Conservation (phyloP, 306 rosid genomes). For the Ormosia semicastrata region DNA sequence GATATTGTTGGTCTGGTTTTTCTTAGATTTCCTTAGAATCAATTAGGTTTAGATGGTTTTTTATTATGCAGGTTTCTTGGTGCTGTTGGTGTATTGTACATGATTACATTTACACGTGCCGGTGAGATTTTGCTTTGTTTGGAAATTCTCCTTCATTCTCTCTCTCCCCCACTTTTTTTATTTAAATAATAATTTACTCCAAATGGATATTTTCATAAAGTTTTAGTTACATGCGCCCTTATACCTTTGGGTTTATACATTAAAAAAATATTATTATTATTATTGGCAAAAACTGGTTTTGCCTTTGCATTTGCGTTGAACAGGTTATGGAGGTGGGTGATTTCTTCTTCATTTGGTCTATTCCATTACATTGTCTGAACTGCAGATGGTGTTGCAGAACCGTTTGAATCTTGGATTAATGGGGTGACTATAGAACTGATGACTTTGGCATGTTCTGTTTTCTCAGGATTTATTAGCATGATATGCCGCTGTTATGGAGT, state of each 20-base stretch:
- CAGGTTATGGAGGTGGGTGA: constrained; percentile 41
- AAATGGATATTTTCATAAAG: neutral
- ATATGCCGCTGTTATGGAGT: constrained; percentile 45
- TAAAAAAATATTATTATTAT: neutral
- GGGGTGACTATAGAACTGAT: constrained; percentile 42
- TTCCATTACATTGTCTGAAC: constrained; percentile 46
- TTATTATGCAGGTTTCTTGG: constrained; percentile 61
- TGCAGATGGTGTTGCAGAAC: constrained; percentile 56
- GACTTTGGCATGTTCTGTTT: constrained; percentile 40
- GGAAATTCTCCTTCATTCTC: constrained; percentile 20
- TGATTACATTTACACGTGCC: constrained; percentile 23
- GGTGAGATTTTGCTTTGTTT: constrained; percentile 49
- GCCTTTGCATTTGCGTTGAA: constrained; percentile 33
- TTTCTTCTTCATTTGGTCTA: constrained; percentile 47
- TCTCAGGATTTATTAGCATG: constrained; percentile 43
- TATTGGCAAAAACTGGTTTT: constrained; percentile 27
- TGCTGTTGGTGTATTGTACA: constrained; percentile 45
- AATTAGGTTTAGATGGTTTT: constrained; percentile 57
- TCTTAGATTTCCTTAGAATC: constrained; percentile 35
- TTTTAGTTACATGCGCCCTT: neutral
- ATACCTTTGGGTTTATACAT: constrained; percentile 20
- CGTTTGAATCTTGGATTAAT: constrained; percentile 37
- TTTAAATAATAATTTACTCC: neutral
- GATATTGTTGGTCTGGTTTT: constrained; percentile 17
- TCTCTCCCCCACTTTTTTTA: neutral